phyloP scores from a whole-genome alignment of 805 yeast genomes.

The Clavispora phyllophila region DNA sequence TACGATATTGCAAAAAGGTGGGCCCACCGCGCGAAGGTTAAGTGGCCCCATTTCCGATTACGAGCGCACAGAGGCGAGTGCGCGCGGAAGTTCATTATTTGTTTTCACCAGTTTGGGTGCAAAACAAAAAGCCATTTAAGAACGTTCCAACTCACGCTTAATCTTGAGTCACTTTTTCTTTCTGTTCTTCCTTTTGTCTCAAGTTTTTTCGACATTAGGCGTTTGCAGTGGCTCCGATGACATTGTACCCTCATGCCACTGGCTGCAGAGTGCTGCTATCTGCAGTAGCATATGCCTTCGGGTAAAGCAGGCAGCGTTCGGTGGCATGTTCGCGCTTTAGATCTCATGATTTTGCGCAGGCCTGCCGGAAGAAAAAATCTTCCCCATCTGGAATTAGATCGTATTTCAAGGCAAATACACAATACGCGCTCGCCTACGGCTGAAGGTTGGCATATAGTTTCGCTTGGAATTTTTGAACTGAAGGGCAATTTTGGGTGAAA shows the following conservation, averaged over 20 bases:
- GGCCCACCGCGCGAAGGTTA: neutral
- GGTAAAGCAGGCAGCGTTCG: neutral
- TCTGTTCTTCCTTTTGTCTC: too few relatives aligned
- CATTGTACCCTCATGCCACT: neutral
- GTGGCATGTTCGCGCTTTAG: neutral
- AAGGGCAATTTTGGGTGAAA: too few relatives aligned
- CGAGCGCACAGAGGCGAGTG: neutral
- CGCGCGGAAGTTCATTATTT: neutral
- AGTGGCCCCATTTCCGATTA: neutral
- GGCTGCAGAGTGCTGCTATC: neutral
- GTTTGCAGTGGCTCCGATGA: neutral
- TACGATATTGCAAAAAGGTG: neutral
- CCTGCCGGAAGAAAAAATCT: neutral
- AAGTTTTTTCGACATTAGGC: too few relatives aligned
- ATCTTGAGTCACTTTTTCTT: too few relatives aligned
- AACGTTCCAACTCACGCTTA: too few relatives aligned
- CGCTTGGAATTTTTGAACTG: too few relatives aligned
- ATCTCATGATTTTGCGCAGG: neutral
- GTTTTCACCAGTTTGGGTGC: neutral
- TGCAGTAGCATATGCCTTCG: neutral
- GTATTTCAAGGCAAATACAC: neutral
- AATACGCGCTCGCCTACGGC: too few relatives aligned
- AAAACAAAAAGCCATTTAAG: too few relatives aligned
- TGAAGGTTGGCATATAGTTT: too few relatives aligned
- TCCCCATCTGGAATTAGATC: neutral